Base-by-base conservation (phyloP, 2,329 filamentous ascomycete genomes). In the Orbilia blumenaviensis region DNA sequence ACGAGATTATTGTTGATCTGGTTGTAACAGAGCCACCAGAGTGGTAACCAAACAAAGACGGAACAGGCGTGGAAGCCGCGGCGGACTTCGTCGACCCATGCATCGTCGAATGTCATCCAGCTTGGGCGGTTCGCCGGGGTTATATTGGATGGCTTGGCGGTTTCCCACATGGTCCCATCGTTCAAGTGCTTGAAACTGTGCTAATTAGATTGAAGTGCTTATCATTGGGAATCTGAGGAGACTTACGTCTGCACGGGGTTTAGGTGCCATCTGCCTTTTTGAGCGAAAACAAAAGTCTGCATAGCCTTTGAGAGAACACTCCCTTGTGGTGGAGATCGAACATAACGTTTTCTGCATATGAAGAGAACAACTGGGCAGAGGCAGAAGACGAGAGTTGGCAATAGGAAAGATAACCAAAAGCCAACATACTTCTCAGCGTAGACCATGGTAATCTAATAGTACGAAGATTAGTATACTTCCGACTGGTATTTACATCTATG, bases 51-150 rank as follows among this genome's bases (percentile, higher is more conserved):
- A 77, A 89, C 80, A 78, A 77, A 77, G n/a, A 77, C 73, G 38
- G 73, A 77, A 84, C 90, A 92, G 68, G 90, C 90, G 79, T 87
- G 85, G 68, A 91, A 84, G 77, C 90, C 91, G 83, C 91, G 89
- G 62, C 86, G 86, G 56, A 93, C 89, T 81, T 94, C 90, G 81
- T 93, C 91, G 34, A 94, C 91, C 91, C 91, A 94, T 62, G 88
- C 88, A 79, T 94, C 92, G 77, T 94, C 91, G 79, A 93, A 93
- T 0, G 89, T 91, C 90, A 94, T 93, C 91, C 91, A 94, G 0
- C 66, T 42, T 0, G 91, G 91, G 66, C 89, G 89, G 78, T 85
- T 81, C 0, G 82, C 82, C 38, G 86, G 83, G 8, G 86, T 83
- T 4, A 92, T 85, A 36, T 85, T 84, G 81, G 88, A 91, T 2